These are phyloP conservation scores for Clonostachys chloroleuca DNA, from an alignment of 2,329 filamentous ascomycete species.

Conservation along the genomic window DNA sequence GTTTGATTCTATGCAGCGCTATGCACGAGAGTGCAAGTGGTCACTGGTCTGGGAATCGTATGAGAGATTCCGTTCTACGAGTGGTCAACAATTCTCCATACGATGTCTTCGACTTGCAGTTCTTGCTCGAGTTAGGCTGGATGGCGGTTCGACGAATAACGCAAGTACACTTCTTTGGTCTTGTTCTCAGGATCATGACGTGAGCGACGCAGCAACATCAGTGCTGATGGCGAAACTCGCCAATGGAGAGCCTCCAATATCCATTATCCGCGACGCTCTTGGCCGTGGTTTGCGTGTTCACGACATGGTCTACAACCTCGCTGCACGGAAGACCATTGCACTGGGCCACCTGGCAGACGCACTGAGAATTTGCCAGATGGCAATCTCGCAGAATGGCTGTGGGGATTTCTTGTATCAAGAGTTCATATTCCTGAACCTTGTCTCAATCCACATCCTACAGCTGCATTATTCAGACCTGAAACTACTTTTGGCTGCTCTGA, in stretches of 20 bases:
- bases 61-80: conserved; percentile 20
- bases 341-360: conserved; percentile 15
- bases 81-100: conserved; percentile 25
- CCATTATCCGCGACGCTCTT: conserved; percentile 17
- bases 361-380: conserved; percentile 24
- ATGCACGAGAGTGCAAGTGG: conserved; percentile 23
- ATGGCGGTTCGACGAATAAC: conserved; percentile 15
- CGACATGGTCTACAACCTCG: conserved; percentile 24
- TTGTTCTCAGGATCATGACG: conserved; percentile 31
- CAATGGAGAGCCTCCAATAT: conserved; percentile 16
- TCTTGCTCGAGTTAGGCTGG: conserved; percentile 28
- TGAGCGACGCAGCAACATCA: conserved; percentile 30
- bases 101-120: conserved; percentile 44
- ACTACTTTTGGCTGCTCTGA: conserved; percentile 21
- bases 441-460: conserved; percentile 21
- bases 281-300: conserved; percentile 20
- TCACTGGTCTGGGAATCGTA: conserved; percentile 29
- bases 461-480: conserved; percentile 21
- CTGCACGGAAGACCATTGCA: neutral
- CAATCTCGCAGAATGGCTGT: conserved; percentile 26
- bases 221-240: conserved; percentile 30
- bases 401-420: conserved; percentile 27
- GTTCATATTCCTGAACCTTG: conserved; percentile 29
- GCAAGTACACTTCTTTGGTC: conserved; percentile 36
- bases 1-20: conserved; percentile 27